Percentiles rank a stretch among this genome's conserved stretches.
These are phyloP conservation scores for Phlebiopsis flavidoalba DNA, from an alignment of 768 basidiomycete genomes.

Conservation along the genomic window DNA sequence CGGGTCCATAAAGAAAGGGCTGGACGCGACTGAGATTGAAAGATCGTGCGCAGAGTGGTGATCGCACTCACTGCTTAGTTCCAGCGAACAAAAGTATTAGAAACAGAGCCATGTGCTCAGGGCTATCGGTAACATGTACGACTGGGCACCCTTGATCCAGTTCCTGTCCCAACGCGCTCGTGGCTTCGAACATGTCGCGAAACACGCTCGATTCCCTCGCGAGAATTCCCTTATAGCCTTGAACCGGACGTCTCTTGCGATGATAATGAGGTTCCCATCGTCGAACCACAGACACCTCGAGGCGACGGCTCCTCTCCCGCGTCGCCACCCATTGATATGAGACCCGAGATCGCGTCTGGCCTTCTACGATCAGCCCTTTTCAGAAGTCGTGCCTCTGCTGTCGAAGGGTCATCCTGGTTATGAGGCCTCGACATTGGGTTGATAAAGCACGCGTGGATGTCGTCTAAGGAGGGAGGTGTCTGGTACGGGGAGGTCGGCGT, in stretches of 20 bases:
- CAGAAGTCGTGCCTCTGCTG: too few species aligned
- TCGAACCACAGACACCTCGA: conserved; percentile 18
- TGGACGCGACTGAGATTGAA: not conserved
- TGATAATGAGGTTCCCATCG: conserved; percentile 18
- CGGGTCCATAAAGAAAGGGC: not conserved
- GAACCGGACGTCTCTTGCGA: conserved; percentile 12
- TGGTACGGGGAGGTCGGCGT: too few species aligned
- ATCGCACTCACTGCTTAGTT: not conserved
- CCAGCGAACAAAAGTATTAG: not conserved
- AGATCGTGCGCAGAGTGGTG: not conserved
- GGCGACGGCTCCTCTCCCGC: too few species aligned
- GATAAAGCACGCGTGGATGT: too few species aligned
- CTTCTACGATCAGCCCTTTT: too few species aligned
- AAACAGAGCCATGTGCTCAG: not conserved
- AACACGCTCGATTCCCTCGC: conserved; percentile 18
- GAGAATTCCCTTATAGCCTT: conserved; percentile 19
- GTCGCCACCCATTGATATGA: too few species aligned
- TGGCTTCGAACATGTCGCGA: conserved; percentile 13
- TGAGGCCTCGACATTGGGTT: too few species aligned
- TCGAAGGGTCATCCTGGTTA: too few species aligned
- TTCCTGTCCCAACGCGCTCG: not conserved
- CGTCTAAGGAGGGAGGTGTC: too few species aligned
- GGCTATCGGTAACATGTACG: not conserved
- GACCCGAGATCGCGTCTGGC: too few species aligned
- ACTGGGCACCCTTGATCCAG: not conserved